Evolutionary conservation across 495 filamentous ascomycete species (phyloP).

Genomic region (Hypoxylon fragiforme): DNA sequence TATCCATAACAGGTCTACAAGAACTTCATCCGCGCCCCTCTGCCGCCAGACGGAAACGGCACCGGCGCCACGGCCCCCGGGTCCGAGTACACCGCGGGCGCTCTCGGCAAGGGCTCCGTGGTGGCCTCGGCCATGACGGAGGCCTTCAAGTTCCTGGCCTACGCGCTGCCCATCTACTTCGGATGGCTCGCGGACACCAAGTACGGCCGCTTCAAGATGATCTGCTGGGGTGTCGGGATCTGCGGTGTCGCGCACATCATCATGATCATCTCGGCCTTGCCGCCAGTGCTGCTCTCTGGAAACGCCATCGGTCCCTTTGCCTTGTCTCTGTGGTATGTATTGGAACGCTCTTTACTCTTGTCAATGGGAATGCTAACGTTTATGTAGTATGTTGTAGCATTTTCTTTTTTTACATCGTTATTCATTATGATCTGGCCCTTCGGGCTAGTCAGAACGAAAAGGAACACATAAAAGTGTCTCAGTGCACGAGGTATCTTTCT

Average conservation of each 20-base stretch:
- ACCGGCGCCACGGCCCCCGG: conserved; percentile 57
- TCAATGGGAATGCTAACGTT: conserved; percentile 11
- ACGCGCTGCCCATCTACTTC: conserved; percentile 60
- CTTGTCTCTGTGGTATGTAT: conserved; percentile 48
- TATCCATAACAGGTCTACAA: conserved; percentile 61
- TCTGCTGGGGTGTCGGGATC: conserved; percentile 59
- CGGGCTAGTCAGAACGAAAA: too few relatives aligned
- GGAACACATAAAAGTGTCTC: too few relatives aligned
- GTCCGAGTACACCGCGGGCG: conserved; percentile 59
- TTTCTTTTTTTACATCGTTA: conserved; percentile 15
- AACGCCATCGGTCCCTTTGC: conserved; percentile 61
- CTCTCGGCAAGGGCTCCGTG: conserved; percentile 60
- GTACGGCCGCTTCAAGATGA: conserved; percentile 62
- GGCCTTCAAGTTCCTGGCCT: conserved; percentile 61
- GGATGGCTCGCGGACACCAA: conserved; percentile 63
- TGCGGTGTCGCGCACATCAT: conserved; percentile 66
- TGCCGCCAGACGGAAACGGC: conserved; percentile 59
- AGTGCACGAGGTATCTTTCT: too few relatives aligned
- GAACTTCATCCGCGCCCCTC: conserved; percentile 60
- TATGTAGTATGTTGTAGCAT: conserved; percentile 12
- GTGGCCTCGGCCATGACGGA: conserved; percentile 58
- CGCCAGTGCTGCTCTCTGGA: conserved; percentile 57
- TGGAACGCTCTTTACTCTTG: not conserved
- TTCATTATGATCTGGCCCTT: too few relatives aligned
- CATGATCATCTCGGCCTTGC: conserved; percentile 62